A percentile compares a stretch with the other conserved stretches of the same genome.
Conservation (phyloP, 2,329 filamentous ascomycete genomes). For the Fusarium scirpi region DNA sequence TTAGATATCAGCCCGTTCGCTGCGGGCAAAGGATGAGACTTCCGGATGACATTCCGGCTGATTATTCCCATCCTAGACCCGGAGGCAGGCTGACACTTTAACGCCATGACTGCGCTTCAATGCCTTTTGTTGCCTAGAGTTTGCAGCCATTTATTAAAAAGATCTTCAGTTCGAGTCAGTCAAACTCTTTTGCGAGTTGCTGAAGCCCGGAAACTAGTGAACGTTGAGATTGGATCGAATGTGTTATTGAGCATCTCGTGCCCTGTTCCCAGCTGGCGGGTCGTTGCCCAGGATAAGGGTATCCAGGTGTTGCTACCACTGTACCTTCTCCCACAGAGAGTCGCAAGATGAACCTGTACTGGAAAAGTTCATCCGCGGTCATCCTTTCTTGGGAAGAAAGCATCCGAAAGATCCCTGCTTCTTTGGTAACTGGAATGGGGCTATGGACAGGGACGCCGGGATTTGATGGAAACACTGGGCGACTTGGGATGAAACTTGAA, state of each 20-base stretch:
- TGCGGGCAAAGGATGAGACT: slow-evolving; percentile 21
- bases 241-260: not conserved
- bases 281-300: slow-evolving; percentile 8
- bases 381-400: slow-evolving; percentile 27
- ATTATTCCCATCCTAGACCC: slow-evolving; percentile 22
- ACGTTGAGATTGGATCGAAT: slow-evolving; percentile 37
- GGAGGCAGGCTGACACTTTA: not conserved
- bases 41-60: slow-evolving; percentile 3
- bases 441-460: slow-evolving; percentile 6
- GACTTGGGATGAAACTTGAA: slow-evolving; percentile 40
- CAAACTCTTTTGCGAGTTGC: slow-evolving; percentile 1
- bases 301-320: not conserved
- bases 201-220: slow-evolving; percentile 16
- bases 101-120: slow-evolving; percentile 9
- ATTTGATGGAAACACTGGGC: slow-evolving; percentile 23
- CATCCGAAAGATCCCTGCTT: slow-evolving; percentile 31
- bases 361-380: slow-evolving; percentile 33
- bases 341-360: slow-evolving; percentile 24
- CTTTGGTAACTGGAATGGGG: not conserved
- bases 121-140: not conserved
- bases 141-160: not conserved
- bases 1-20: slow-evolving; percentile 29
- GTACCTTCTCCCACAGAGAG: not conserved
- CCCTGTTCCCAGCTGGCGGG: slow-evolving; percentile 25
- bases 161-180: slow-evolving; percentile 27